phyloP scores from a whole-genome alignment of 257 asterid genomes.

The Voacanga thouarsii region DNA sequence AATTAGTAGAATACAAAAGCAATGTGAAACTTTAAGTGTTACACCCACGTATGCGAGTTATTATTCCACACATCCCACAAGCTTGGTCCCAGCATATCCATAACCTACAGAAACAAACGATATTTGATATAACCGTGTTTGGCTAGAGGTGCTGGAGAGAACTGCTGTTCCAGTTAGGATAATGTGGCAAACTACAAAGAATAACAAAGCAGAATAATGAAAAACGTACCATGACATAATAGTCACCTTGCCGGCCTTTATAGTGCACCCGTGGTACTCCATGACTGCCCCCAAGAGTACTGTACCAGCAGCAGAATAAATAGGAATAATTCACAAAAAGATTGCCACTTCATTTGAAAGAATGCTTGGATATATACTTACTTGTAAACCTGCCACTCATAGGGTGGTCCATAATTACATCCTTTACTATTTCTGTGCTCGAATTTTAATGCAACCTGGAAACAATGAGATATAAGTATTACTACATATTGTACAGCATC shows the following conservation, averaged over 20 bases:
- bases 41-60: conserved; percentile 57
- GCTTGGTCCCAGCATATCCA: conserved; percentile 75
- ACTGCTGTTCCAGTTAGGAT: neutral
- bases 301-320: conserved; percentile 27
- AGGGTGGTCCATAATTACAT: conserved; percentile 74
- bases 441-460: conserved; percentile 82
- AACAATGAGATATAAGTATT: neutral
- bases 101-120: conserved; percentile 52
- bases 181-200: conserved; percentile 5
- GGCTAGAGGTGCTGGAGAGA: neutral
- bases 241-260: conserved; percentile 80
- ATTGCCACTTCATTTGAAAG: neutral
- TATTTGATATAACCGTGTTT: neutral
- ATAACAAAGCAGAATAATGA: conserved; percentile 4
- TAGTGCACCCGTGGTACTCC: conserved; percentile 90
- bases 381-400: conserved; percentile 90
- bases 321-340: conserved; percentile 10
- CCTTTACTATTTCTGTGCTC: conserved; percentile 86
- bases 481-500: neutral
- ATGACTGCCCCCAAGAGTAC: conserved; percentile 78
- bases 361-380: conserved; percentile 26
- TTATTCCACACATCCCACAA: conserved; percentile 95
- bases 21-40: neutral
- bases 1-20: neutral
- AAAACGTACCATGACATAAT: conserved; percentile 65